Evolutionary conservation across 768 basidiomycete genomes (phyloP), one percentile per base, ranked within the genome.

Genomic region (Kwoniella mangroviensis): DNA sequence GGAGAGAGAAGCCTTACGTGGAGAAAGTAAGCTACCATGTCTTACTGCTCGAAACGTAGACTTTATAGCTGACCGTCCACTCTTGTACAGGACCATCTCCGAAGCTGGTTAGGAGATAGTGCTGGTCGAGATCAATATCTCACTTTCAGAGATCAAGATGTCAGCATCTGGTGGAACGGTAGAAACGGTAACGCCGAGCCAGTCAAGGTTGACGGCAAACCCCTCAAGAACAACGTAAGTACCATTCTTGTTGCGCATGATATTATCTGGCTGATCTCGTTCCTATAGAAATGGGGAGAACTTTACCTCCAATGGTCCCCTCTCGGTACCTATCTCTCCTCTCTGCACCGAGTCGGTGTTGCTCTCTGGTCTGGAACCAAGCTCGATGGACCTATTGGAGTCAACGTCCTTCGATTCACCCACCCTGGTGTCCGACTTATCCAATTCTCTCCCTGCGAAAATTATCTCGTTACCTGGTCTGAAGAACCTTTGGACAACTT

Each of bases 271-370:
- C 56, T 67, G 15, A 58, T 43, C 13, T 24, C 34, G 45, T 22
- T 68, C 52, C 51, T 40, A 24, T 77, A 93, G 92, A 91, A 92
- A 81, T 98, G 97, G 94, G 97, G 93, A 79, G 94, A 98, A 79
- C 88, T 96, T 61, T 99, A 96, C 84, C 90, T 94, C 21, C 91
- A 92, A 40, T 99, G 97, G 97, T 98, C 97, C 22, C 95, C 95
- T 21, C 87, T 91, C 63, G 97, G 97, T 42, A 98, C 95, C n/a
- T 93, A 91, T 81, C 87, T 98, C 71, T 91, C 94, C 49, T 94
- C 96, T 1, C 88, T 98, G 57, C 95, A 98, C 82, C 89, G 93
- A 51, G 94, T 93, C 83, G 97, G 97, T 83, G 92, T 98, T 69
- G 91, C 93, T 40, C 86, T 98, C 45, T 98, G 95, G 93, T 96